These are phyloP conservation scores for Truncatella angustata DNA, from an alignment of 2,329 filamentous ascomycete species.

Conservation along the genomic window DNA sequence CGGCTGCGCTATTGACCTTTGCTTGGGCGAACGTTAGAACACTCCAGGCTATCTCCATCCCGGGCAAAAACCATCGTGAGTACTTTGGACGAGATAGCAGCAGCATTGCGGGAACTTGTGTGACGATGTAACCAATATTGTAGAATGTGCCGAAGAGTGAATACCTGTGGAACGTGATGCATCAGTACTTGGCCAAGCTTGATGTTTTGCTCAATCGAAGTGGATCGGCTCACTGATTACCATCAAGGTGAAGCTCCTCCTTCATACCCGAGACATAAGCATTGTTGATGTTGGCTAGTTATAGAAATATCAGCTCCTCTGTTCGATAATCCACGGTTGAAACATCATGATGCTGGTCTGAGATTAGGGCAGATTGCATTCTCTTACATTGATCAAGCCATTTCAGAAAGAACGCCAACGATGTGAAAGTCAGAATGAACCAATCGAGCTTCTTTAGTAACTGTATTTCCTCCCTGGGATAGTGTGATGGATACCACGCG, in stretches of 20 bases:
- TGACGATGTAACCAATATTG: slow-evolving; percentile 16
- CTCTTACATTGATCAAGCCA: slow-evolving; percentile 16
- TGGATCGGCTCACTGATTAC: too few species aligned
- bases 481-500: slow-evolving; percentile 12
- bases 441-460: slow-evolving; percentile 15
- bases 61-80: slow-evolving; percentile 14
- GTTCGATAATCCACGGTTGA: too few species aligned
- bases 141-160: slow-evolving; percentile 15
- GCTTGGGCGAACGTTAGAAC: slow-evolving; percentile 22
- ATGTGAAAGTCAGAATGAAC: slow-evolving; percentile 28
- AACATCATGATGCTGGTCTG: too few species aligned
- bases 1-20: slow-evolving; percentile 16
- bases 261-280: slow-evolving; percentile 10
- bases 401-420: slow-evolving; percentile 24
- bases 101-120: slow-evolving; percentile 17
- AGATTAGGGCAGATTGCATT: too few species aligned
- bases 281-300: slow-evolving; percentile 10
- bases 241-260: slow-evolving; percentile 7
- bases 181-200: too few species aligned
- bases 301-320: too few species aligned
- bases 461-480: slow-evolving; percentile 10
- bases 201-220: too few species aligned
- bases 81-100: slow-evolving; percentile 15
- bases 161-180: too few species aligned
- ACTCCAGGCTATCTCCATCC: slow-evolving; percentile 14